phyloP scores from a whole-genome alignment of 306 rosid species.

The Citrullus colocynthis region DNA sequence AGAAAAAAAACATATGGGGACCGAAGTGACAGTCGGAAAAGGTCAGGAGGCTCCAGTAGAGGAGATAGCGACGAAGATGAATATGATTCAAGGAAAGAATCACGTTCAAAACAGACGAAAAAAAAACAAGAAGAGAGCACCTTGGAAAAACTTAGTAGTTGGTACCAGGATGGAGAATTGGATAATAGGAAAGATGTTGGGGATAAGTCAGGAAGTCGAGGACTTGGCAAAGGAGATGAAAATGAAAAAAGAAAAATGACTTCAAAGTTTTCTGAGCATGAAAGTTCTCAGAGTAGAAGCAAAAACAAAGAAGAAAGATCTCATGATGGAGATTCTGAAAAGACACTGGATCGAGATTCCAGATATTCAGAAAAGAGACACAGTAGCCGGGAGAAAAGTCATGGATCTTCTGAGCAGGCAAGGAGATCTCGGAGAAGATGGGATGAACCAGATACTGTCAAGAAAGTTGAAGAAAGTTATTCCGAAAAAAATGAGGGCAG shows the following conservation, averaged over 20 bases:
- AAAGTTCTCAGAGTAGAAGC: constrained; percentile 37
- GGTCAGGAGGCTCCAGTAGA: constrained; percentile 44
- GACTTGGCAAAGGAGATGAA: constrained; percentile 28
- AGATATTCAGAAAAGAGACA: constrained; percentile 52
- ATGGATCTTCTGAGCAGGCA: constrained; percentile 53
- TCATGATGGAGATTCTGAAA: constrained; percentile 34
- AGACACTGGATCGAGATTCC: constrained; percentile 44
- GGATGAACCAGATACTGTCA: constrained; percentile 62
- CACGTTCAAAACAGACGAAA: constrained; percentile 46
- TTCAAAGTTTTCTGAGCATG: constrained; percentile 35
- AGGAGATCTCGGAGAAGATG: constrained; percentile 80
- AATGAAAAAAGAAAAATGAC: constrained; percentile 39
- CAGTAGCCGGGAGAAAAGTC: constrained; percentile 53
- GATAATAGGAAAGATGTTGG: constrained; percentile 55
- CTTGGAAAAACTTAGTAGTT: constrained; percentile 80
- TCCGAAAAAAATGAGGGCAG: constrained; percentile 42
- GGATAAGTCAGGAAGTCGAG: constrained; percentile 37
- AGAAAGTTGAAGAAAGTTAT: constrained; percentile 35
- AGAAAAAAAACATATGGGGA: constrained; percentile 50
- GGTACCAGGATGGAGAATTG: constrained; percentile 86
- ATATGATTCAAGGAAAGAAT: constrained; percentile 54
- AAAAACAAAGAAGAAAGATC: constrained; percentile 42
- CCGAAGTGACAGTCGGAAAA: constrained; percentile 40
- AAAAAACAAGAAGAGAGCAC: constrained; percentile 86
- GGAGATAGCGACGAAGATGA: constrained; percentile 60